Evolutionary conservation across 768 basidiomycete genomes (phyloP).

Genomic region (Coprinopsis strossmayeri): DNA sequence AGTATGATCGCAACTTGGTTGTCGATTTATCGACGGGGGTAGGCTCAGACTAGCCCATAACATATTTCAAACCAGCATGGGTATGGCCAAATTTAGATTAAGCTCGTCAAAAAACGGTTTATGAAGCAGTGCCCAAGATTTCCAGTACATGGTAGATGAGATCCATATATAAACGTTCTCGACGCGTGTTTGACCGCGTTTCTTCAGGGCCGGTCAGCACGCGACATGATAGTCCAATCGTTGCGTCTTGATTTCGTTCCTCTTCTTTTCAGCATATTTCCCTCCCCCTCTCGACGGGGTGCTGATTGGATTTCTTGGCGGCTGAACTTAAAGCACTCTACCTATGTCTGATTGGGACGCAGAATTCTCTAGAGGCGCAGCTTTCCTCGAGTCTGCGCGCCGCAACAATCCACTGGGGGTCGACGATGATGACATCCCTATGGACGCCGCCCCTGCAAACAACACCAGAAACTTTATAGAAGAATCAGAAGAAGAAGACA

Average conservation of each 20-base stretch:
- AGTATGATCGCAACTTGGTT: too few species aligned
- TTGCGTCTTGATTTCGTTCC: neutral
- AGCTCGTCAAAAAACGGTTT: too few species aligned
- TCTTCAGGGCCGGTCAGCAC: neutral
- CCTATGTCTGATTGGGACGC: constrained; percentile 25
- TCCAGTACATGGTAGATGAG: neutral
- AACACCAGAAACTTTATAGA: constrained; percentile 7
- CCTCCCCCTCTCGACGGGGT: too few species aligned
- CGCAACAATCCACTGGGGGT: neutral
- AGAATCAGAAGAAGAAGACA: constrained; percentile 31
- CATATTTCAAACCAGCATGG: too few species aligned
- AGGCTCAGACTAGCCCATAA: too few species aligned
- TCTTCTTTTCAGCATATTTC: neutral
- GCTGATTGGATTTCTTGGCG: too few species aligned
- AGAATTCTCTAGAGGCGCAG: constrained; percentile 20
- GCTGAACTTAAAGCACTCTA: neutral
- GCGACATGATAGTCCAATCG: neutral
- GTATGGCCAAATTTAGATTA: too few species aligned
- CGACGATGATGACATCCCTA: constrained; percentile 28
- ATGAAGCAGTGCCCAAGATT: neutral
- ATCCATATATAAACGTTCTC: neutral
- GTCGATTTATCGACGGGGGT: too few species aligned
- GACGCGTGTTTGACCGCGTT: neutral
- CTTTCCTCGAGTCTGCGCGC: neutral
- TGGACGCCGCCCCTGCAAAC: constrained; percentile 23